Conservation (phyloP, 345 rosid species). For the Syzygium aqueum region DNA sequence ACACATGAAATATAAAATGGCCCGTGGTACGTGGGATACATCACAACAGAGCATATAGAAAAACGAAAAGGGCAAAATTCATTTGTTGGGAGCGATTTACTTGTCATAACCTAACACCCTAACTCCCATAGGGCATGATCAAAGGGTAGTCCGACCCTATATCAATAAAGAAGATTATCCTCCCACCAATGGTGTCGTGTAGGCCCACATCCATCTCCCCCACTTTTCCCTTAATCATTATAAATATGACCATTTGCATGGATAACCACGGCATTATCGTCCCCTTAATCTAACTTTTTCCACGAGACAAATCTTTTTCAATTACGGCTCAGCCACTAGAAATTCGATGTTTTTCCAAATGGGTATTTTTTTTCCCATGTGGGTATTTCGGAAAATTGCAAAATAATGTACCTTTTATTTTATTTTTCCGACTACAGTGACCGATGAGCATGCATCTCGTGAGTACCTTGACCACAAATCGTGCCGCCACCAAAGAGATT, state of each 20-base stretch:
- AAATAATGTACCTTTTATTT: neutral
- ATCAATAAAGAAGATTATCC: conserved; percentile 1
- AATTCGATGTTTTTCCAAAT: neutral
- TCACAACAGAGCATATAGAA: neutral
- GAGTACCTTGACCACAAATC: neutral
- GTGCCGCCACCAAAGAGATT: neutral
- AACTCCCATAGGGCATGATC: neutral
- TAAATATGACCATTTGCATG: neutral
- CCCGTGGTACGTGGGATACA: neutral
- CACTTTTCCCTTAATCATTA: neutral
- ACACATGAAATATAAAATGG: too few species aligned
- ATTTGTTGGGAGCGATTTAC: too few species aligned
- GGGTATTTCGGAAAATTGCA: neutral
- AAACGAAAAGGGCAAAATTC: neutral
- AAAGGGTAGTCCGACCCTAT: neutral
- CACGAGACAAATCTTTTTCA: neutral
- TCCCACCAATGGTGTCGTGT: neutral
- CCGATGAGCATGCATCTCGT: neutral
- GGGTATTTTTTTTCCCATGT: neutral
- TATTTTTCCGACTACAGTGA: neutral
- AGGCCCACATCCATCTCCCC: neutral
- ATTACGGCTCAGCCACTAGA: neutral
- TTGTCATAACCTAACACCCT: neutral
- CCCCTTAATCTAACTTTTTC: neutral
- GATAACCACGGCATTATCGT: neutral